phyloP scores from a whole-genome alignment of 495 filamentous ascomycete species.

The Amniculicola lignicola region DNA sequence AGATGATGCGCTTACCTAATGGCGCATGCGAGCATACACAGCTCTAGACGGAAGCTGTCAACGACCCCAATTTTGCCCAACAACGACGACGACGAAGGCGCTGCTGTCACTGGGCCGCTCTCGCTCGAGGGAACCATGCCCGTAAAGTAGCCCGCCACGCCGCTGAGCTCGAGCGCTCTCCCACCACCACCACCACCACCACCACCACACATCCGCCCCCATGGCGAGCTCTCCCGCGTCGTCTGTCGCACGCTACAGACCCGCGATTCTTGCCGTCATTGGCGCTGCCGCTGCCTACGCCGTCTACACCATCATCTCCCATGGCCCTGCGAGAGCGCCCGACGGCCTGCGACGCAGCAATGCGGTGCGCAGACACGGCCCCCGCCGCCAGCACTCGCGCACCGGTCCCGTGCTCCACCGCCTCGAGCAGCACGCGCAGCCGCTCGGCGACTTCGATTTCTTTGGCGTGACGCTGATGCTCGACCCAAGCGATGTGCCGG shows the following conservation, averaged over 20 bases:
- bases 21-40: no score
- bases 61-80: no score
- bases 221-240: constrained; percentile 27
- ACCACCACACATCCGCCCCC: no score
- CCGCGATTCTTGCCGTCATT: constrained; percentile 30
- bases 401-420: constrained; percentile 9
- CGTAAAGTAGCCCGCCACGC: constrained; percentile 17
- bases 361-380: constrained; percentile 39
- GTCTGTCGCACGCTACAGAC: constrained; percentile 31
- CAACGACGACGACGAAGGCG: no score
- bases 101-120: background rate
- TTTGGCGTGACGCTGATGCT: constrained; percentile 16
- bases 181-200: no score
- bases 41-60: no score
- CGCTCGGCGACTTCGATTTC: constrained; percentile 23
- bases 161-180: no score
- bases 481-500: constrained; percentile 10
- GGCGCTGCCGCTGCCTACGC: constrained; percentile 31
- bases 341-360: constrained; percentile 54
- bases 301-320: constrained; percentile 33
- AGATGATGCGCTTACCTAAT: no score
- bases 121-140: constrained; percentile 7
- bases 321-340: background rate
- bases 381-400: background rate
- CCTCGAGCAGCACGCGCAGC: constrained; percentile 9